A percentile compares a stretch with the other conserved stretches of the same genome.
These are phyloP conservation scores for Apiotrichum brassicae DNA, from an alignment of 1,284 basidiomycete species.

Conservation along the genomic window DNA sequence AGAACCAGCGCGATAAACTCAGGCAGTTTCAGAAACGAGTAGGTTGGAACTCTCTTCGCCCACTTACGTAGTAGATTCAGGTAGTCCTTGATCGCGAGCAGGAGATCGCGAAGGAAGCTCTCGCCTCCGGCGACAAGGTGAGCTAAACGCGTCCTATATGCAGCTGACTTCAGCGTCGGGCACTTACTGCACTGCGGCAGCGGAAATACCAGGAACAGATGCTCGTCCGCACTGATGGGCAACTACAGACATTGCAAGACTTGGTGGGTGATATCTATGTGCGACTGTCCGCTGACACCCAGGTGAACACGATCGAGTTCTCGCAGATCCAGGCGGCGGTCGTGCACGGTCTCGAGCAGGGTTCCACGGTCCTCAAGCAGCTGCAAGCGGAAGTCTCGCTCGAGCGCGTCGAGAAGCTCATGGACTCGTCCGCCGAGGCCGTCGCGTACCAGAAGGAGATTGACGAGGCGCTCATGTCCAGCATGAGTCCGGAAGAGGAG, in stretches of 20 bases:
- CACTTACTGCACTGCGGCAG: conserved; percentile 74
- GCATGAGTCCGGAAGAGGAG: conserved; percentile 81
- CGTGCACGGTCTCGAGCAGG: conserved; percentile 84
- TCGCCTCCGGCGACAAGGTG: conserved; percentile 75
- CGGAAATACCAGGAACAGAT: conserved; percentile 91
- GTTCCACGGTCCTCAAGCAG: conserved; percentile 84
- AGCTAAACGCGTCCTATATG: too few relatives aligned
- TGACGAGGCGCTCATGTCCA: conserved; percentile 74
- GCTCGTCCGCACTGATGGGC: conserved; percentile 78
- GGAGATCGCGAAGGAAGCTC: conserved; percentile 75
- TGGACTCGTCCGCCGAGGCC: conserved; percentile 88
- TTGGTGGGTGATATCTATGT: conserved; percentile 56
- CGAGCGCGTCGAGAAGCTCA: conserved; percentile 84
- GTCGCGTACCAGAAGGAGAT: conserved; percentile 93
- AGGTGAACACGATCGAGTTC: conserved; percentile 96
- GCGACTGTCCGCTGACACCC: neutral
- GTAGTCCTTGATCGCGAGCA: conserved; percentile 77
- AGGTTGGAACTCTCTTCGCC: conserved; percentile 17
- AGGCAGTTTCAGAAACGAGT: conserved; percentile 93
- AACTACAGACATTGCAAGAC: conserved; percentile 83
- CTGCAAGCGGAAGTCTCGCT: conserved; percentile 89
- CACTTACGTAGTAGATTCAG: conserved; percentile 61
- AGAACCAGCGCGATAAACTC: conserved; percentile 90
- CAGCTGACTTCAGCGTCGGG: conserved; percentile 51
- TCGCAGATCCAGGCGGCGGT: conserved; percentile 90